Conservation (phyloP, 176 grass and related monocot species). For the Stipa capillata region DNA sequence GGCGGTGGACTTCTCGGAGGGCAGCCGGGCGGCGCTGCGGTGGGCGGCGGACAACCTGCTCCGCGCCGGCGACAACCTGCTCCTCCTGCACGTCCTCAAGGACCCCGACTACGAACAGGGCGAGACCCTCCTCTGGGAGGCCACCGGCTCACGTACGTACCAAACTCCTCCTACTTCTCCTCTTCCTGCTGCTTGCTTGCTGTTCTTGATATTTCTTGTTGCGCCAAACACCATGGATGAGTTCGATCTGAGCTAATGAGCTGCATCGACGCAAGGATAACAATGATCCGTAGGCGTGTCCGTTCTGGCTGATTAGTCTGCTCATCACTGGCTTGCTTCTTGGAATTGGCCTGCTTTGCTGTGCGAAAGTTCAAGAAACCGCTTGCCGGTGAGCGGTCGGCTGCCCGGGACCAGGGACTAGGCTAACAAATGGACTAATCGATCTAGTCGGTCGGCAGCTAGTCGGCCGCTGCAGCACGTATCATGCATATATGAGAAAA, state of each 20-base stretch:
- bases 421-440: too few species aligned
- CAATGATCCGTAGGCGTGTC: background rate
- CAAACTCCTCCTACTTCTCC: background rate
- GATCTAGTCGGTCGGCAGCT: too few species aligned
- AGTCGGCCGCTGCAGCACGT: too few species aligned
- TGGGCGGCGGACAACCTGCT: constrained; percentile 73
- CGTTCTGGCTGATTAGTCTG: background rate
- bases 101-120: constrained; percentile 59
- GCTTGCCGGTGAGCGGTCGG: too few species aligned
- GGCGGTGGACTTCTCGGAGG: constrained; percentile 67
- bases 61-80: constrained; percentile 53
- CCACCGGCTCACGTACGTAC: constrained; percentile 51
- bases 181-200: background rate
- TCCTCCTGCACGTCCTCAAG: constrained; percentile 63
- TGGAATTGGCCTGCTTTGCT: background rate
- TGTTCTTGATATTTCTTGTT: background rate
- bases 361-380: background rate
- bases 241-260: too few species aligned
- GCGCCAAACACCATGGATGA: background rate
- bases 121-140: constrained; percentile 74
- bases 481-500: too few species aligned
- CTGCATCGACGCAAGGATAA: background rate
- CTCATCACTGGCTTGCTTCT: background rate
- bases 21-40: constrained; percentile 54
- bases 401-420: too few species aligned